Percentiles rank a stretch among this genome's conserved stretches.
Conservation (phyloP, 148 eudicot species). For the Fallopia convolvulus region DNA sequence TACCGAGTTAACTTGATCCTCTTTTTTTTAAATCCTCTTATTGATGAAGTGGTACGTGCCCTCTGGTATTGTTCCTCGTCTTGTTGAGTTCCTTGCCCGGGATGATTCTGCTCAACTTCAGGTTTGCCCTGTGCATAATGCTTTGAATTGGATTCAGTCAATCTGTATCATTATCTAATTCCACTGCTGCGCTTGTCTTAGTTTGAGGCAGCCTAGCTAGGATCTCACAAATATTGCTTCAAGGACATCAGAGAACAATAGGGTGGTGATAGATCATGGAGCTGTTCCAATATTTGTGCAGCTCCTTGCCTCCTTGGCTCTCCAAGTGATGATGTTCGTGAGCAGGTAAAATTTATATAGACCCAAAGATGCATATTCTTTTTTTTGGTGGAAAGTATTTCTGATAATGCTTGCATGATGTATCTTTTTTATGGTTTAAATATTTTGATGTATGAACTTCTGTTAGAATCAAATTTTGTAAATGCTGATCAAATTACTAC, state of each 20-base stretch:
- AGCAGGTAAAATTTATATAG: constrained; percentile 49
- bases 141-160: not conserved
- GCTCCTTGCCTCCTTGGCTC: constrained; percentile 13
- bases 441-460: too few species aligned
- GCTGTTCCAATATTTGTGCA: constrained; percentile 78
- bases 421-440: not conserved
- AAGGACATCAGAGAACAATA: constrained; percentile 81
- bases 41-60: constrained; percentile 80
- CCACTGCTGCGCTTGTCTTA: constrained; percentile 17
- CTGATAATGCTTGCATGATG: not conserved
- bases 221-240: constrained; percentile 91
- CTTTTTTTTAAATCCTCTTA: constrained; percentile 41
- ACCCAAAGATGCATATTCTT: not conserved
- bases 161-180: not conserved
- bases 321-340: constrained; percentile 63
- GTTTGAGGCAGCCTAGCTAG: constrained; percentile 97
- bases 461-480: too few species aligned
- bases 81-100: constrained; percentile 65
- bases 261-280: constrained; percentile 75
- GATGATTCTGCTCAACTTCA: constrained; percentile 78
- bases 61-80: constrained; percentile 74
- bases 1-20: not conserved
- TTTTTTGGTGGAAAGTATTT: not conserved
- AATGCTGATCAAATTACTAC: too few species aligned
- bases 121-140: constrained; percentile 24